These are phyloP conservation scores for Exsudoporus frostii DNA, from an alignment of 768 basidiomycete genomes.

Conservation along the genomic window DNA sequence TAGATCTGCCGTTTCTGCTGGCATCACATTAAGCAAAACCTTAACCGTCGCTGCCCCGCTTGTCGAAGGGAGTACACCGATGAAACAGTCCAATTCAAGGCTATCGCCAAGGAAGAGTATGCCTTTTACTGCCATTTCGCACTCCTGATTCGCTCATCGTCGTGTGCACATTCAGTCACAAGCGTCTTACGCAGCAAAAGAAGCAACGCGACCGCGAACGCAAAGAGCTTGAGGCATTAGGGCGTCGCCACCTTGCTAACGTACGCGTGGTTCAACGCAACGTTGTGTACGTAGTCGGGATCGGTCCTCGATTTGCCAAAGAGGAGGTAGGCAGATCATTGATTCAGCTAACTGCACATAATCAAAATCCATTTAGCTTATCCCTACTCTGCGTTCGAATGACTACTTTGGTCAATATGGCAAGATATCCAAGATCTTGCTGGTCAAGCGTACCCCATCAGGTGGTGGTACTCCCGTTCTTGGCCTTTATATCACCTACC, in stretches of 20 bases:
- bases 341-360: not conserved
- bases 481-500: constrained; percentile 96
- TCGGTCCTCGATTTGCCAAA: constrained; percentile 90
- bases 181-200: constrained; percentile 93
- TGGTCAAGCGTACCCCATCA: constrained; percentile 83
- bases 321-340: constrained; percentile 71
- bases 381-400: constrained; percentile 86
- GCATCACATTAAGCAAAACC: constrained; percentile 95
- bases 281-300: constrained; percentile 94
- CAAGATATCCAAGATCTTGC: constrained; percentile 92
- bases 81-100: constrained; percentile 90
- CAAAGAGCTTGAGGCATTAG: constrained; percentile 87
- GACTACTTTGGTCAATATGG: constrained; percentile 99
- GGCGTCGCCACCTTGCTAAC: constrained; percentile 83
- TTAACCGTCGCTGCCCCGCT: constrained; percentile 95
- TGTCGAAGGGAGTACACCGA: constrained; percentile 93
- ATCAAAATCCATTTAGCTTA: constrained; percentile 50
- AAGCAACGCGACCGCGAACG: constrained; percentile 91
- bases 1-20: constrained; percentile 99
- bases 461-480: constrained; percentile 71
- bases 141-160: constrained; percentile 14
- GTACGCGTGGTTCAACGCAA: constrained; percentile 96
- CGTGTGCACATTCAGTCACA: constrained; percentile 57
- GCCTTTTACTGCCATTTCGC: constrained; percentile 32
- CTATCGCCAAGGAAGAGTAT: constrained; percentile 93